phyloP scores from a whole-genome alignment of 2,329 filamentous ascomycete species.

The Trichoderma atrobrunneum region DNA sequence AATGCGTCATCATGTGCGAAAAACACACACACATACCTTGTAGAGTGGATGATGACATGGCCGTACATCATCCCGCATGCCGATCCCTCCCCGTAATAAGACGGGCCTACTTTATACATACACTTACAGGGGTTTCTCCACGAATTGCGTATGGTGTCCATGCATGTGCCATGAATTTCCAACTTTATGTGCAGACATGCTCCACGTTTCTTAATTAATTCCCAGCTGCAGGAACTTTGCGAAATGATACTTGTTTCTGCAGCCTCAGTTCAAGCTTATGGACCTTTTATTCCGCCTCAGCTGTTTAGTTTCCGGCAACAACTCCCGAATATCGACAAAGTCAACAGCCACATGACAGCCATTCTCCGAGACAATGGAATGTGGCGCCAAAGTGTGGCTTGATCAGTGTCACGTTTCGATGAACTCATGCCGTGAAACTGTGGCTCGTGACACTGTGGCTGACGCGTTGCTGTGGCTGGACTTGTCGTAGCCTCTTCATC shows the following conservation, averaged over 20 bases:
- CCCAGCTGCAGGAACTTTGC: background rate
- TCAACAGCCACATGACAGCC: background rate
- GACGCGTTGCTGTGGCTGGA: background rate
- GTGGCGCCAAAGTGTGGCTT: background rate
- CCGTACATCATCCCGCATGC: background rate
- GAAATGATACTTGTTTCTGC: background rate
- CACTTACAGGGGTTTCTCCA: constrained; percentile 2
- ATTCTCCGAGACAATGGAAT: background rate
- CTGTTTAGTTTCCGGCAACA: background rate
- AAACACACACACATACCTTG: background rate
- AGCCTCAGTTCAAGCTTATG: background rate
- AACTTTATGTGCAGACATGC: background rate
- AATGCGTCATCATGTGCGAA: constrained; percentile 14
- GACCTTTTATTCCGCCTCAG: background rate
- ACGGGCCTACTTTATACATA: background rate
- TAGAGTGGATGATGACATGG: background rate
- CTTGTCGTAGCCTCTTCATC: background rate
- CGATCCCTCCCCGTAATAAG: constrained; percentile 1
- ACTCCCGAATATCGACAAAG: background rate
- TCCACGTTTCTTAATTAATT: background rate
- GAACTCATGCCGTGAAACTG: background rate
- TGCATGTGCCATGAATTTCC: background rate
- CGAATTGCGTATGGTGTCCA: background rate
- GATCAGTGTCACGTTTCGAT: background rate
- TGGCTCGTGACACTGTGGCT: background rate